Evolutionary conservation across 306 rosid species (phyloP).

Genomic region (Castanea sativa): DNA sequence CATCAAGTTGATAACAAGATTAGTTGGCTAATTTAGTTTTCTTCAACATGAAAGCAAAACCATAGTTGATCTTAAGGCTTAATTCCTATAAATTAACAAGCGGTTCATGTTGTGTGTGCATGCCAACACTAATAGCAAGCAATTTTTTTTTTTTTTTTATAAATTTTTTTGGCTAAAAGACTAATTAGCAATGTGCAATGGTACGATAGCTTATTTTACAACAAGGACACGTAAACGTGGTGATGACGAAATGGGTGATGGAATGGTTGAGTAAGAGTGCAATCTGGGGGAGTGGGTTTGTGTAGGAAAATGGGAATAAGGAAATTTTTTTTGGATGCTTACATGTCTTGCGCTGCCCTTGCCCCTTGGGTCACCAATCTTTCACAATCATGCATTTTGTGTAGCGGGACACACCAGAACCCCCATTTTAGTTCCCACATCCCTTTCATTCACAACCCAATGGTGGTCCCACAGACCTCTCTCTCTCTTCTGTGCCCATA

Average conservation of each 20-base stretch:
- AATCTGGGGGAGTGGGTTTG: conserved; percentile 44
- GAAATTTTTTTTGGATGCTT: conserved; percentile 16
- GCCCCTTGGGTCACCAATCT: conserved; percentile 41
- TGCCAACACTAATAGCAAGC: neutral
- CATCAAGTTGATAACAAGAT: too few species aligned
- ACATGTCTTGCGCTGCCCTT: conserved; percentile 29
- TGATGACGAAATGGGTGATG: conserved; percentile 73
- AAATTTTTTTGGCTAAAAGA: neutral
- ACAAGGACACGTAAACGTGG: conserved; percentile 61
- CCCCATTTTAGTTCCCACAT: conserved; percentile 55
- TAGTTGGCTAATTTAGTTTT: too few species aligned
- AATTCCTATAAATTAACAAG: too few species aligned
- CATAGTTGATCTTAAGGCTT: too few species aligned
- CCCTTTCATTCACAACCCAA: conserved; percentile 70
- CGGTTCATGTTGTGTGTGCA: too few species aligned
- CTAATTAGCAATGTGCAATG: conserved; percentile 2
- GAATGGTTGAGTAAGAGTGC: conserved; percentile 75
- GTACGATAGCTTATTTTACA: neutral
- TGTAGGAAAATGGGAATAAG: conserved; percentile 33
- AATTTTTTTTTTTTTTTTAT: too few species aligned
- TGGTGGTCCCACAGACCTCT: conserved; percentile 48
- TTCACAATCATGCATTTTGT: conserved; percentile 37
- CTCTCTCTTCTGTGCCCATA: neutral
- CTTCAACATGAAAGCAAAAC: too few species aligned
- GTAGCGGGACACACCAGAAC: conserved; percentile 35